phyloP scores from a whole-genome alignment of 2,329 filamentous ascomycete genomes.

The Orbilia javanica region DNA sequence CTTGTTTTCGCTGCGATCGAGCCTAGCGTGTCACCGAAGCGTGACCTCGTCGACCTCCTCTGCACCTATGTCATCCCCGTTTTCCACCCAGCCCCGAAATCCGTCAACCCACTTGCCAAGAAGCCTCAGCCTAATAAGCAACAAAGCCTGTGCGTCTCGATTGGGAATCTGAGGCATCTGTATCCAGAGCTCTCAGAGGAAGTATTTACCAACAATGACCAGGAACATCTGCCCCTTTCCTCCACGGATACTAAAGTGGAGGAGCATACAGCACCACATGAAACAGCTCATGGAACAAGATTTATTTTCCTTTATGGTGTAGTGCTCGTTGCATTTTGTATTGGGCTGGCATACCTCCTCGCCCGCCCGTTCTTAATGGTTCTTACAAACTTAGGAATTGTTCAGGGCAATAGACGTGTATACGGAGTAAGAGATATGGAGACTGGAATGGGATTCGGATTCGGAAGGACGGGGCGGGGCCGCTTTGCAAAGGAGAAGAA shows the following conservation, averaged over 20 bases:
- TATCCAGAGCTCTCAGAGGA: constrained; percentile 12
- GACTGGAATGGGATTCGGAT: constrained; percentile 46
- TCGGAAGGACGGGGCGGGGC: constrained; percentile 33
- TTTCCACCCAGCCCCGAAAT: constrained; percentile 37
- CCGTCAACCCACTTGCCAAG: constrained; percentile 33
- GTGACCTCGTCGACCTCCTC: constrained; percentile 48
- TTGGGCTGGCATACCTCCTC: constrained; percentile 39
- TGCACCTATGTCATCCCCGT: constrained; percentile 51
- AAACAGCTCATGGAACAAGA: constrained; percentile 38
- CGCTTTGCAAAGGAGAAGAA: constrained; percentile 57
- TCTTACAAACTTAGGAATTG: constrained; percentile 54
- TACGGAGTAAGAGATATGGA: constrained; percentile 56
- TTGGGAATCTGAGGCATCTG: constrained; percentile 39
- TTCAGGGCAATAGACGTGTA: constrained; percentile 36
- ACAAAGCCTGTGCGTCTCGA: constrained; percentile 37
- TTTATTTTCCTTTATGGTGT: constrained; percentile 50
- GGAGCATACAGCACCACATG: constrained; percentile 35
- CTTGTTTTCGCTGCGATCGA: constrained; percentile 43
- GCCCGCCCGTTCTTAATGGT: constrained; percentile 56
- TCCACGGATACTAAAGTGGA: constrained; percentile 13
- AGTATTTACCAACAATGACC: neutral
- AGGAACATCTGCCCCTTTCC: neutral
- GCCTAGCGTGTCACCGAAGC: constrained; percentile 37
- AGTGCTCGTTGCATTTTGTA: constrained; percentile 33
- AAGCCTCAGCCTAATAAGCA: constrained; percentile 47